Base-by-base conservation (phyloP, 257 asterid genomes). In the Mitragyna speciosa region DNA sequence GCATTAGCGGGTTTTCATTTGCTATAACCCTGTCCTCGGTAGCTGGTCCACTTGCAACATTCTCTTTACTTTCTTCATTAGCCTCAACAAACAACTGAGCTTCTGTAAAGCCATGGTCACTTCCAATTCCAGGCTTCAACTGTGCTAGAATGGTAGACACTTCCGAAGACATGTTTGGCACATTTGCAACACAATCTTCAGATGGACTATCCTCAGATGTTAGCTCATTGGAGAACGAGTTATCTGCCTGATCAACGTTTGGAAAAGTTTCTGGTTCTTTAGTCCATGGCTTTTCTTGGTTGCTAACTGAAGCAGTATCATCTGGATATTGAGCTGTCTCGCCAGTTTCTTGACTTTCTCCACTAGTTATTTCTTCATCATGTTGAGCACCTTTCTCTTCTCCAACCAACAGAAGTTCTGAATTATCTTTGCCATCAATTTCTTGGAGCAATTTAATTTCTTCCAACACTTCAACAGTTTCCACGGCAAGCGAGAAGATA, bases 31-130 rank as follows among this genome's bases (percentile, higher is more conserved):
- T 26, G 51, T 73, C 51, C 52, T 78, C 80, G 39, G 31, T 67
- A 61, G 67, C 68, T 30, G 79, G 80, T 64, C 68, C 89, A 4
- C 77, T 72, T 31, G 28, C 73, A 30, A 36, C 76, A 49, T 45
- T 78, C 41, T 76, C 79, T 54, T 77, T 43, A 47, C 16, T 17
- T 16, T 12, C 52, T 47, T 73, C 82, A 41, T 36, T 24, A 17
- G 51, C 33, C 47, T 71, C 85, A 7, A 36, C 19, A 7, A 76
- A 73, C 58, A 17, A 70, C 73, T 66, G 63, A 56, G 79, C 81
- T 68, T 61, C 59, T 72, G 49, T 39, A 12, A 71, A 72, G 73
- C 15, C 48, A 15, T 30, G 36, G 45, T 26, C 66, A 41, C 24
- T 68, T 47, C 28, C 12, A 41, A 20, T 49, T n/a, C n/a, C 68